phyloP scores from a whole-genome alignment of 306 rosid species.

The Rosa chinensis region DNA sequence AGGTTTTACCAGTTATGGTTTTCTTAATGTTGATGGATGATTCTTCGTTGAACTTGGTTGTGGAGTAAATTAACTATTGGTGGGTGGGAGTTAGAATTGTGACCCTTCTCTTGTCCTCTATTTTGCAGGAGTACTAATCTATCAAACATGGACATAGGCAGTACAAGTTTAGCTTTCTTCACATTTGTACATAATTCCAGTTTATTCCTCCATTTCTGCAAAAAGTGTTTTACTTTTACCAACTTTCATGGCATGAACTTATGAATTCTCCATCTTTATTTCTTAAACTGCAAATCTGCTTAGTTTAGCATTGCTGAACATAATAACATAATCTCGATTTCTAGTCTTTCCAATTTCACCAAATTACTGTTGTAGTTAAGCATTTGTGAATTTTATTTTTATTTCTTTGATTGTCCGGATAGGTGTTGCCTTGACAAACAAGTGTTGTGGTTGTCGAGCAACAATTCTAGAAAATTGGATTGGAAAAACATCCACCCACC shows the following conservation, averaged over 20 bases:
- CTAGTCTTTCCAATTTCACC: neutral
- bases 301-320: neutral
- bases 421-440: constrained; percentile 41
- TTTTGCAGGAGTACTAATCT: constrained; percentile 12
- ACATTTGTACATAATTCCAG: neutral
- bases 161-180: constrained; percentile 21
- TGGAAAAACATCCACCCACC: constrained; percentile 23
- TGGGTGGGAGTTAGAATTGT: neutral
- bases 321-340: neutral
- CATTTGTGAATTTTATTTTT: neutral
- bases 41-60: neutral
- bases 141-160: constrained; percentile 33
- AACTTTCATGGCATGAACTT: neutral
- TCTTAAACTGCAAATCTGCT: neutral
- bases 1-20: neutral
- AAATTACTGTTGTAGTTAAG: neutral
- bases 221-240: neutral
- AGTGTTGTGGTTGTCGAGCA: constrained; percentile 20
- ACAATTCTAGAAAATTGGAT: constrained; percentile 19
- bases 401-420: constrained; percentile 8
- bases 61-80: neutral
- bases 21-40: neutral
- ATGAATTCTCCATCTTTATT: neutral
- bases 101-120: neutral
- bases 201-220: neutral